Base-by-base conservation (phyloP, 2,329 filamentous ascomycete species). In the Neonectria faginata region DNA sequence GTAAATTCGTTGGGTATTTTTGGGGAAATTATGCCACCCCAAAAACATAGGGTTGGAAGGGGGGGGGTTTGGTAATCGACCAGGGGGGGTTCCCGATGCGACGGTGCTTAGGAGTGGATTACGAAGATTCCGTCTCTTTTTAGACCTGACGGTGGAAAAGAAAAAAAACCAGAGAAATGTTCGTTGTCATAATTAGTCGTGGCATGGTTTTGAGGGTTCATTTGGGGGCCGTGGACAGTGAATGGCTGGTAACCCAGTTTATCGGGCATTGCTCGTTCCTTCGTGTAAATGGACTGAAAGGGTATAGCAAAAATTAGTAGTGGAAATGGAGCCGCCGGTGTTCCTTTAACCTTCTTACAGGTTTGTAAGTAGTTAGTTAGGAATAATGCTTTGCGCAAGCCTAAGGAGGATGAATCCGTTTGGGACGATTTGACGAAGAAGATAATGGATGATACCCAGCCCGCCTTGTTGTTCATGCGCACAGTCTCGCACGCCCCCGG, bases 71-170 rank as follows among this genome's bases (percentile, higher is more conserved):
- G 41, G 60, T 62, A 41, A 62, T 57, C 54, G 44, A 20, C 20
- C 29, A 18, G 39, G 47, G 16, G 42, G 25, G 18, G 20, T 25
- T 27, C 31, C 12, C 48, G 20, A 62, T 53, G 54, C 41, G 6
- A 53, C 60, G 39, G 60, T 57, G 53, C 33, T 53, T 62, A 52
- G 44, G 18, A 57, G 33, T 29, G 51, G 53, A 62, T 62, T 62
- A 62, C 60, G 47, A 57, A 62, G 39, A 18, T 33, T 27, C 12
- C 25, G 16, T 29, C 60, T 57, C 55, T 41, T 62, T 62, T 62
- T 62, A 62, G 60, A 62, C 29, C 29, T 47, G 39, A 51, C 41
- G 25, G 22, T 25, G 22, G 25, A 12, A 36, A 14, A 12, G 3
- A 33, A 10, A 11, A 36, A 14, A 33, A 12, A 33, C n/a, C 10